These are phyloP conservation scores for Euryodendron excelsum DNA, from an alignment of 148 eudicot species.

Conservation along the genomic window DNA sequence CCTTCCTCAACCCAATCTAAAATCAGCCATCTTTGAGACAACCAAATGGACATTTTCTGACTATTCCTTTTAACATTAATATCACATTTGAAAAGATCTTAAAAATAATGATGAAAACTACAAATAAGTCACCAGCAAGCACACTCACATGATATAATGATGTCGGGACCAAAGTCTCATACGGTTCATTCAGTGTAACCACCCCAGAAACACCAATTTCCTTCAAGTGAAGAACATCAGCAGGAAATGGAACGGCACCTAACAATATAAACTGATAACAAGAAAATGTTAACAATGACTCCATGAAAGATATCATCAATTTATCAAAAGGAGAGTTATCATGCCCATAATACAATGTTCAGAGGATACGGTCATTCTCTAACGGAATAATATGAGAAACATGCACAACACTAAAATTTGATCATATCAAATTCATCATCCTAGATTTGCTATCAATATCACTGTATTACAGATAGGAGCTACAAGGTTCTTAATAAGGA, in stretches of 20 bases:
- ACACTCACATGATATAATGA: constrained; percentile 66
- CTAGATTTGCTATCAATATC: neutral
- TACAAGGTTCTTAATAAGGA: neutral
- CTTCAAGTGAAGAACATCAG: constrained; percentile 71
- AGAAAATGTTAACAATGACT: constrained; percentile 19
- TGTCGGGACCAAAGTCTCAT: constrained; percentile 79
- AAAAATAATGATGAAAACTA: neutral
- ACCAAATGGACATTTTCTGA: neutral
- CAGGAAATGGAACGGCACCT: constrained; percentile 88
- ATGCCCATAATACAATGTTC: neutral
- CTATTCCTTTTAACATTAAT: neutral
- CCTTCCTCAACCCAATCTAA: neutral
- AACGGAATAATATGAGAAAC: neutral
- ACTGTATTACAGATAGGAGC: neutral
- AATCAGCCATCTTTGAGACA: neutral
- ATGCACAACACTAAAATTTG: neutral
- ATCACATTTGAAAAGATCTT: neutral
- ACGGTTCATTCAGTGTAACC: constrained; percentile 72
- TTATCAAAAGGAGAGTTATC: neutral
- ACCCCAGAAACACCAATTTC: constrained; percentile 84
- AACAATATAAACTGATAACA: constrained; percentile 61
- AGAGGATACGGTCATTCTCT: neutral
- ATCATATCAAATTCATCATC: neutral
- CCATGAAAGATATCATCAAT: neutral
- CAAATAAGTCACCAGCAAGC: neutral